Evolutionary conservation across 495 filamentous ascomycete species (phyloP).

Genomic region (Aspergillus baeticus): DNA sequence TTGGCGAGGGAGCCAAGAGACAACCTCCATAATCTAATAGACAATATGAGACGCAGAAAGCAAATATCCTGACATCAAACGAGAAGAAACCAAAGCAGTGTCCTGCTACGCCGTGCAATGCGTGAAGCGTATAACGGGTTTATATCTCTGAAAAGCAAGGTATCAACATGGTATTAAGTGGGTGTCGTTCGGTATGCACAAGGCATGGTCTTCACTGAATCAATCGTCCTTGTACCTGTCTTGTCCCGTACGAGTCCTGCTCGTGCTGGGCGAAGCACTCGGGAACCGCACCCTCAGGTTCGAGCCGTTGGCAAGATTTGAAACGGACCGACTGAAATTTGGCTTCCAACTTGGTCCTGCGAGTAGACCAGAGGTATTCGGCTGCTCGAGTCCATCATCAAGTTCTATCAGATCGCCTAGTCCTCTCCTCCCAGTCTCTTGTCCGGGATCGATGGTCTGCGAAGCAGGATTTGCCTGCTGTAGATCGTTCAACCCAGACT

Average conservation of each 20-base stretch:
- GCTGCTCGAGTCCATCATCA: constrained; percentile 53
- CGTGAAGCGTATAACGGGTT: constrained; percentile 13
- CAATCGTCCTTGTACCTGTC: constrained; percentile 35
- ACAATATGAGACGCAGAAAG: constrained; percentile 11
- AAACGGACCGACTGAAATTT: constrained; percentile 21
- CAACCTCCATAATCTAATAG: constrained; percentile 3
- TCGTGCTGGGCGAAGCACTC: constrained; percentile 36
- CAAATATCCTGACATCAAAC: constrained; percentile 10
- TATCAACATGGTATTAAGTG: constrained; percentile 16
- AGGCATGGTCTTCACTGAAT: not conserved
- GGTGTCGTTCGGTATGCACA: constrained; percentile 8
- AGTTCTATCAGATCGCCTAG: constrained; percentile 83
- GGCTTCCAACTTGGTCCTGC: constrained; percentile 20
- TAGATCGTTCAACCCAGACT: constrained; percentile 39
- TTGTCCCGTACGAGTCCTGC: constrained; percentile 40
- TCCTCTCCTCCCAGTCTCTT: constrained; percentile 36
- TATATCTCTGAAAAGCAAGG: constrained; percentile 15
- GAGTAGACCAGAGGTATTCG: constrained; percentile 24
- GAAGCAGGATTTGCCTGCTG: constrained; percentile 35
- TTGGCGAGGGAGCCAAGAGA: not conserved
- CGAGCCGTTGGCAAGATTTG: constrained; percentile 14
- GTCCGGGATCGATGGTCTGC: constrained; percentile 30
- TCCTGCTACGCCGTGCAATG: constrained; percentile 22
- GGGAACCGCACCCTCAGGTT: constrained; percentile 23
- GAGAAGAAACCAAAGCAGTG: constrained; percentile 6